Evolutionary conservation across 2,329 filamentous ascomycete species (phyloP), one percentile per base, ranked within the genome.

Genomic region (Xylariaceae sp.): DNA sequence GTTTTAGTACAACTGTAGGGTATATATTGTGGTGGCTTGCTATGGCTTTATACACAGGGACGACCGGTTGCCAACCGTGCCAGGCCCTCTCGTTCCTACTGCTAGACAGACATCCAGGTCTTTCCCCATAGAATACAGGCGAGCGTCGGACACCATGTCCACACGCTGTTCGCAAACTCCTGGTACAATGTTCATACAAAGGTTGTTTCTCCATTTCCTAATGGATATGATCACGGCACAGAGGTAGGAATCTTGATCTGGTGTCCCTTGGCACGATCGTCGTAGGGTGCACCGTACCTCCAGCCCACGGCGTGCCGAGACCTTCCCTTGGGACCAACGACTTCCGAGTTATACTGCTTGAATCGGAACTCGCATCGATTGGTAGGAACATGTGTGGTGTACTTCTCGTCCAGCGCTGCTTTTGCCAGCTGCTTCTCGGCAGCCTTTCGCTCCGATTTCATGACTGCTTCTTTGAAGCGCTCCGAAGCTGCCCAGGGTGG

Each of bases 241-340:
- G 69, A 74, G 28, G 75, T 83, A 17, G 82, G 81, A 56, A 85
- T 85, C 72, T 85, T 85, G 65, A 83, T 64, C 58, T 75, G 56
- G 17, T 75, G 57, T n/a, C 78, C 81, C 52, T 73, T 76, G 64
- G 73, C 77, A 42, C 82, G 72, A 56, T 86, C 82, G 55, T 78
- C 70, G 48, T 71, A 68, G 9, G 82, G 81, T 45, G 72, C 73
- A 45, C 82, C 82, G 52, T 86, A 86, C 45, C 79, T 68, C 73
- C 74, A 80, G 16, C 82, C 82, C 2, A 77, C 71, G 11, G 67
- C 79, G 19, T 60, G 63, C 28, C 65, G 63, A 4, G 72, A 66
- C 44, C 74, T 71, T 17, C 81, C 81, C 37, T 72, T 63, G 17
- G 61, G 64, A 24, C 81, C 80, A 3, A 73, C 76, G 41, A 71